Percentiles rank a stretch among this genome's conserved stretches.
Conservation (phyloP, 2,329 filamentous ascomycete species). For the Epichloe sp. region DNA sequence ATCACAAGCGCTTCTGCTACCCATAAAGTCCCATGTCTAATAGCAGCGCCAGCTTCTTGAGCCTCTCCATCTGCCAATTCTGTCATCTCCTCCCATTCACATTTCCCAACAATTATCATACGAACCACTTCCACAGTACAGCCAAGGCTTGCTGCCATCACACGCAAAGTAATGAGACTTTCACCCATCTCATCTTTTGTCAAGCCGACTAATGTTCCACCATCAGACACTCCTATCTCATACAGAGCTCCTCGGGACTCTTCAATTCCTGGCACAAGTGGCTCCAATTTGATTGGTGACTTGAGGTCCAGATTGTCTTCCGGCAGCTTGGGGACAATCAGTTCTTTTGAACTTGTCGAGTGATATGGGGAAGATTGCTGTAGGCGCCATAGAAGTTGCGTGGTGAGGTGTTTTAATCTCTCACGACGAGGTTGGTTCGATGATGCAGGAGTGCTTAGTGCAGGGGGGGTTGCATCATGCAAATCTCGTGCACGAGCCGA, state of each 20-base stretch:
- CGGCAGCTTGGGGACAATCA: conserved; percentile 63
- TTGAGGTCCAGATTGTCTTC: conserved; percentile 41
- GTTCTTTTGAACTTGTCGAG: conserved; percentile 60
- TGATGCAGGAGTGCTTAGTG: conserved; percentile 22
- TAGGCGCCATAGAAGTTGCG: conserved; percentile 84
- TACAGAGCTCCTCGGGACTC: conserved; percentile 90
- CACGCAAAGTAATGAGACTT: conserved; percentile 68
- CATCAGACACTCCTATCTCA: conserved; percentile 91
- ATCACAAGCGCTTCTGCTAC: conserved; percentile 86
- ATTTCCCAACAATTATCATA: conserved; percentile 73
- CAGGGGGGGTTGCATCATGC: conserved; percentile 6
- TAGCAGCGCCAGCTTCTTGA: conserved; percentile 11
- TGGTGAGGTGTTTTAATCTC: conserved; percentile 81
- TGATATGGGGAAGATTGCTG: conserved; percentile 93
- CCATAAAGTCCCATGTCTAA: conserved; percentile 48
- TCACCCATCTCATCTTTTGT: conserved; percentile 87
- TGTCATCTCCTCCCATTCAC: conserved; percentile 51
- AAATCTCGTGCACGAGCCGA: conserved; percentile 2
- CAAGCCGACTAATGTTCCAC: conserved; percentile 79
- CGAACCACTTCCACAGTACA: conserved; percentile 73
- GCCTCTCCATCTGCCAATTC: conserved; percentile 17
- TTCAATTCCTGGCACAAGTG: conserved; percentile 67
- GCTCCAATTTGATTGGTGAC: conserved; percentile 34
- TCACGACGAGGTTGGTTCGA: conserved; percentile 65
- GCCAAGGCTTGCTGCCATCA: conserved; percentile 87